Evolutionary conservation across 305 asterid species (phyloP).

Genomic region (Solanum hybrid): DNA sequence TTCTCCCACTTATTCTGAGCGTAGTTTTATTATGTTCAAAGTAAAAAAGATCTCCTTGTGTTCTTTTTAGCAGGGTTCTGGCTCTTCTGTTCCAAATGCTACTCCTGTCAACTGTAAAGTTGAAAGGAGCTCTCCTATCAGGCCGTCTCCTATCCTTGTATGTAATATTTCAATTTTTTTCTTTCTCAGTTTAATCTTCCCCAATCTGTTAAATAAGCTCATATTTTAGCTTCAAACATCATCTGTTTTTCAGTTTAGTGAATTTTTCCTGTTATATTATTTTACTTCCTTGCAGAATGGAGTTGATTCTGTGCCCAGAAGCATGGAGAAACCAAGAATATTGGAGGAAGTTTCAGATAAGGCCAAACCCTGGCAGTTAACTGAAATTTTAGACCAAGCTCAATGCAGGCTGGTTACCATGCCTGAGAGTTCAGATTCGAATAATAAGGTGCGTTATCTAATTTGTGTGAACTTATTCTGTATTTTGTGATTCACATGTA

Average conservation of each 20-base stretch:
- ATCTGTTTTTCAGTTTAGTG: background rate
- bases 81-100: conserved; percentile 62
- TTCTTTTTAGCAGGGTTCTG: conserved; percentile 56
- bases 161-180: conserved; percentile 14
- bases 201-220: background rate
- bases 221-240: background rate
- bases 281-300: conserved; percentile 56
- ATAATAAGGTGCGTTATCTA: conserved; percentile 50
- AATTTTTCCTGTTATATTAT: background rate
- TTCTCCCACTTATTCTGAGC: conserved; percentile 5
- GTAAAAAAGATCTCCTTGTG: conserved; percentile 5
- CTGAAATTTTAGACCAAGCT: conserved; percentile 78
- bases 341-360: conserved; percentile 71
- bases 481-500: background rate
- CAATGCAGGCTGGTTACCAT: conserved; percentile 83
- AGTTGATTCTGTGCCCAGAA: conserved; percentile 71
- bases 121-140: conserved; percentile 94
- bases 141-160: conserved; percentile 90
- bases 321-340: conserved; percentile 78
- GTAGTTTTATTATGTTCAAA: background rate
- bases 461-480: background rate
- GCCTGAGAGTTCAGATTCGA: conserved; percentile 81
- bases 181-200: background rate
- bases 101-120: conserved; percentile 78
- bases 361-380: conserved; percentile 74